These are phyloP conservation scores for Lasiosphaeria miniovina DNA, from an alignment of 495 filamentous ascomycete species.

Conservation along the genomic window DNA sequence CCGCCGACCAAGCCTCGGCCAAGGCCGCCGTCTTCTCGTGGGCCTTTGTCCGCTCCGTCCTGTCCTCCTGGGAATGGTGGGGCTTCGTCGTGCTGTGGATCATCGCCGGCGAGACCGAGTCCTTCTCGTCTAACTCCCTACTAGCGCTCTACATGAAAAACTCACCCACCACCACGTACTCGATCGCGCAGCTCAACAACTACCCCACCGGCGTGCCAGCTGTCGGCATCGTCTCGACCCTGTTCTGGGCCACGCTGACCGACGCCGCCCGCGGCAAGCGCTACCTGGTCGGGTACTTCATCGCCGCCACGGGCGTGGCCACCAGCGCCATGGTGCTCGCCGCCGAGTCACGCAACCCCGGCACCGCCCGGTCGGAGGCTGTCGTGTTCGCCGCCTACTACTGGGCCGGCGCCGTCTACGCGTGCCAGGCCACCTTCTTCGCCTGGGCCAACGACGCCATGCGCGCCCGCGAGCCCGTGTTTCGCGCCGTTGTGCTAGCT, in stretches of 20 bases:
- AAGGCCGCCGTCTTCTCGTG: constrained; percentile 1
- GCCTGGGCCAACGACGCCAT: constrained; percentile 61
- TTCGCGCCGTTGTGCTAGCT: constrained; percentile 50
- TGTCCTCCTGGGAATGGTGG: constrained; percentile 48
- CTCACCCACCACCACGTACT: constrained; percentile 32
- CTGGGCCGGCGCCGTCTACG: constrained; percentile 55
- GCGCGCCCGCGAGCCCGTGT: constrained; percentile 42
- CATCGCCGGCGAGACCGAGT: constrained; percentile 50
- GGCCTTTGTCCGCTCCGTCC: constrained; percentile 24
- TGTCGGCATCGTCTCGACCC: constrained; percentile 51
- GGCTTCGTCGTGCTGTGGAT: constrained; percentile 53
- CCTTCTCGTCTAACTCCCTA: constrained; percentile 48
- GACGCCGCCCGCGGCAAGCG: constrained; percentile 49
- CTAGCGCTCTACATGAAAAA: constrained; percentile 46
- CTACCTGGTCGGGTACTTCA: constrained; percentile 54
- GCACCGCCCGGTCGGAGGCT: constrained; percentile 15
- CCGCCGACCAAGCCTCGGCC: background rate
- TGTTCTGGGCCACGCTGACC: constrained; percentile 56
- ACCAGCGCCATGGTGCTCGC: constrained; percentile 50
- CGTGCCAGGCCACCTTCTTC: constrained; percentile 59
- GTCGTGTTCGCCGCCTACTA: constrained; percentile 53
- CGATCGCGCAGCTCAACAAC: constrained; percentile 48
- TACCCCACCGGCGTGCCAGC: constrained; percentile 51
- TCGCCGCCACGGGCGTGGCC: constrained; percentile 46
- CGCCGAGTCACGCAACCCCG: constrained; percentile 28